These are phyloP conservation scores for Erysimum pusillum DNA, from an alignment of 441 rosid genomes.

Conservation along the genomic window DNA sequence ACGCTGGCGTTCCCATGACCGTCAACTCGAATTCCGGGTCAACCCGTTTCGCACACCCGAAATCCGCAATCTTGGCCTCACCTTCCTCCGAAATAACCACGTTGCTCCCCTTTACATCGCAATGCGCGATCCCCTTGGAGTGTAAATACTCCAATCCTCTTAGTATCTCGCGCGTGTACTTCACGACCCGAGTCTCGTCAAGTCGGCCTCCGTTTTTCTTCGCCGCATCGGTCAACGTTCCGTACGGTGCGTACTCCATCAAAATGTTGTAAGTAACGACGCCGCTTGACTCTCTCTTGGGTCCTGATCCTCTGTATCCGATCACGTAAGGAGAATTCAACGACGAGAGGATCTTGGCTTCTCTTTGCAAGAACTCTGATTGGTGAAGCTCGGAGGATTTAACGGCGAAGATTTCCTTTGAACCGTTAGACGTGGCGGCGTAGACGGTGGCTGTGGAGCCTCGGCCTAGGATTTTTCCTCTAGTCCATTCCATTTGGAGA, in stretches of 20 bases:
- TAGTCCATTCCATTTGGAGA: conserved; percentile 74
- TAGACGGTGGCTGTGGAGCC: conserved; percentile 89
- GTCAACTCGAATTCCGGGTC: conserved; percentile 17
- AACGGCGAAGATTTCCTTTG: conserved; percentile 66
- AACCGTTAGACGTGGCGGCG: conserved; percentile 54
- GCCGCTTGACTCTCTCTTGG: conserved; percentile 11
- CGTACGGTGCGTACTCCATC: conserved; percentile 72
- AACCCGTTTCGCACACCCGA: conserved; percentile 74
- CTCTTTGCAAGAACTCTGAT: conserved; percentile 64
- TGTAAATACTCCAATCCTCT: conserved; percentile 72
- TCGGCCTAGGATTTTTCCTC: conserved; percentile 68
- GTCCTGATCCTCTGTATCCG: conserved; percentile 67
- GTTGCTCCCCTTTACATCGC: conserved; percentile 77
- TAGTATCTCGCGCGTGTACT: conserved; percentile 62
- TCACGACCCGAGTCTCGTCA: conserved; percentile 50
- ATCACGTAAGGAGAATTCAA: conserved; percentile 59
- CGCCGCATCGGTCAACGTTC: conserved; percentile 59
- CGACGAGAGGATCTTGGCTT: conserved; percentile 62
- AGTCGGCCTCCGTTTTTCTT: conserved; percentile 53
- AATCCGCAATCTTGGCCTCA: conserved; percentile 69
- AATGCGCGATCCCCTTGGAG: conserved; percentile 66
- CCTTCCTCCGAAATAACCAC: conserved; percentile 58
- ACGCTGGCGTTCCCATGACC: conserved; percentile 71
- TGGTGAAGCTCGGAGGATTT: conserved; percentile 60
- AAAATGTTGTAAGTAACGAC: conserved; percentile 64